Base-by-base conservation (phyloP, 306 rosid genomes). In the Senna tora region DNA sequence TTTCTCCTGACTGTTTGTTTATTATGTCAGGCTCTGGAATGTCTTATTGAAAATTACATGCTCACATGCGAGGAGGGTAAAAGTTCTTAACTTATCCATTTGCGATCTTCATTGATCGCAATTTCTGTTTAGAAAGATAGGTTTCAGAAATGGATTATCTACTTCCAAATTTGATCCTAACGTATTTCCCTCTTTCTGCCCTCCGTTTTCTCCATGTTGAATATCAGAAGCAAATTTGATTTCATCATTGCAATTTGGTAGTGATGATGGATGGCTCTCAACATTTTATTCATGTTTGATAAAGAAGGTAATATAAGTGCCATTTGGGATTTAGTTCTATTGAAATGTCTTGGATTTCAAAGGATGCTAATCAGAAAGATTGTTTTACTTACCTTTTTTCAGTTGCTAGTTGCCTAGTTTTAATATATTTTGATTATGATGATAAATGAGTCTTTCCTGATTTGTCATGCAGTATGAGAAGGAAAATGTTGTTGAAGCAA, bases 31-130 rank as follows among this genome's bases (percentile, higher is more conserved):
- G 99, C 99, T 57, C 77, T 94, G 91, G 99, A 94, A 81, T 88
- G 97, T 77, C 97, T 94, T 32, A 67, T 91, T 82, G 93, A 94
- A 71, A 94, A 92, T 84, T 97, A 94, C 86, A 91, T 91, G 99
- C 97, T 91, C 72, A 86, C 97, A 33, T 86, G 87, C 4, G 91
- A 91, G 73, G 99, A 94, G 85, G 99, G 99, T 91, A 73, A 69
- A 46, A 16, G 39, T 58, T 81, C 68, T 22, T 46, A 61, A 61
- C 32, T 65, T 11, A 61, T 71, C 64, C 69, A 34, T 36, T 25
- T 46, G 22, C 14, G 64, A 13, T 52, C 55, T 69, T 21, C 43
- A 45, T 22, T 75, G 47, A 60, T 73, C 73, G 55, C 52, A 38
- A 47, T 55, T 46, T 32, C 38, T 64, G 21, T 38, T 60, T 38